phyloP scores from a whole-genome alignment of 139 green algal species.

The Eudorina sp. region DNA sequence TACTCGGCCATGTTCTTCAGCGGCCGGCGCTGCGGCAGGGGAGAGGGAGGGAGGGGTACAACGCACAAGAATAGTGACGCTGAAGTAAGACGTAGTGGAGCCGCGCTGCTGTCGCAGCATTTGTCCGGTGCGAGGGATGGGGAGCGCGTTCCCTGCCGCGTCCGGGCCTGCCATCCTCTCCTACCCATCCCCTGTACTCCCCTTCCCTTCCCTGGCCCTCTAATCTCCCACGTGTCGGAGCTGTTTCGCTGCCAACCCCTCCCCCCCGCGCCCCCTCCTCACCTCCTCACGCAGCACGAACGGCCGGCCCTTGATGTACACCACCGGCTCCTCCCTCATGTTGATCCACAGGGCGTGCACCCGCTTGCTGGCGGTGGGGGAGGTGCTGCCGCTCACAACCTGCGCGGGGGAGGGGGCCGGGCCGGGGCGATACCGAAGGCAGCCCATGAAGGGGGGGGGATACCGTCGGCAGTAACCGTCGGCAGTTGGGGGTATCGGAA shows the following conservation, averaged over 20 bases:
- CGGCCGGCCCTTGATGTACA: constrained; percentile 95
- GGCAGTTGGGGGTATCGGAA: too few species aligned
- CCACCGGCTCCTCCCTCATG: constrained; percentile 95
- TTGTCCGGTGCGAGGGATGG: too few species aligned
- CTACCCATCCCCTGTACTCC: not conserved
- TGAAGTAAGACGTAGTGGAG: too few species aligned
- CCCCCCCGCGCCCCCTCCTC: constrained; percentile 20
- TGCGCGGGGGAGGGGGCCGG: not conserved
- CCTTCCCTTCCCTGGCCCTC: not conserved
- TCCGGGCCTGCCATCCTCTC: too few species aligned
- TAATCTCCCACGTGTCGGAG: not conserved
- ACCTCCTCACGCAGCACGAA: constrained; percentile 94
- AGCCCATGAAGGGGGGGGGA: not conserved
- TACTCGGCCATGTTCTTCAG: constrained; percentile 98
- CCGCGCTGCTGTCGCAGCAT: too few species aligned
- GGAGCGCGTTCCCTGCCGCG: too few species aligned
- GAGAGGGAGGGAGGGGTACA: not conserved
- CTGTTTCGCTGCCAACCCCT: not conserved
- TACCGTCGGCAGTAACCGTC: not conserved
- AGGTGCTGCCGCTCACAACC: constrained; percentile 49
- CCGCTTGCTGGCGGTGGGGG: constrained; percentile 51
- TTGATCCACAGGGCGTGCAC: constrained; percentile 90
- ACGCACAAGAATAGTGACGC: too few species aligned
- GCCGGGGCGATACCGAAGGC: not conserved
- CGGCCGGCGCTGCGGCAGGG: constrained; percentile 62